Evolutionary conservation across 2,329 filamentous ascomycete species (phyloP).

Genomic region (Claviceps sorghi): DNA sequence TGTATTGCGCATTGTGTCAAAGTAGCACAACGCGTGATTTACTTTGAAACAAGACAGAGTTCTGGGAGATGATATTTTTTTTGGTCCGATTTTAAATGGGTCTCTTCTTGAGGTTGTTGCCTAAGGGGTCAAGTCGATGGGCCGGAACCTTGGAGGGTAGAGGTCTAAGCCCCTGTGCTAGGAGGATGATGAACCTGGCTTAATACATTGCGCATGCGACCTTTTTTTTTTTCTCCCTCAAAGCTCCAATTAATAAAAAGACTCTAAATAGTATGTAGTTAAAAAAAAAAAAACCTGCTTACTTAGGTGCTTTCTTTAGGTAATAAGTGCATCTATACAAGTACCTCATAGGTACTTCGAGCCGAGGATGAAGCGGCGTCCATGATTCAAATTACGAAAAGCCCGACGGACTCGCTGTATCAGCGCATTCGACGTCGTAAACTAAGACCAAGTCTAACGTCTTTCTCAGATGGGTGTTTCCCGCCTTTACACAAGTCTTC

Average conservation of each 20-base stretch:
- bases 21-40: constrained; percentile 6
- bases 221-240: too few species aligned
- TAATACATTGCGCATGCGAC: too few species aligned
- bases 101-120: not conserved
- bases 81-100: not conserved
- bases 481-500: constrained; percentile 36
- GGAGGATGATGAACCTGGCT: too few species aligned
- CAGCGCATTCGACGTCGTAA: not conserved
- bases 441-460: not conserved
- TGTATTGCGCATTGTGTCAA: constrained; percentile 44
- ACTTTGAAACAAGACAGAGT: constrained; percentile 5
- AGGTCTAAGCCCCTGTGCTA: too few species aligned
- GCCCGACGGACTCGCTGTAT: not conserved
- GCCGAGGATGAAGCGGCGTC: not conserved
- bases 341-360: too few species aligned
- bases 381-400: not conserved
- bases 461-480: constrained; percentile 40
- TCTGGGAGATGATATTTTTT: constrained; percentile 10
- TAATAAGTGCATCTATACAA: too few species aligned
- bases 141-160: too few species aligned
- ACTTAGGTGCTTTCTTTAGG: too few species aligned
- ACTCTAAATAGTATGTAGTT: too few species aligned
- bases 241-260: too few species aligned
- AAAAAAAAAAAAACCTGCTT: too few species aligned
- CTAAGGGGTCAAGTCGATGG: not conserved